Evolutionary conservation across 2,329 filamentous ascomycete genomes (phyloP).

Genomic region (Fusarium virguliforme): DNA sequence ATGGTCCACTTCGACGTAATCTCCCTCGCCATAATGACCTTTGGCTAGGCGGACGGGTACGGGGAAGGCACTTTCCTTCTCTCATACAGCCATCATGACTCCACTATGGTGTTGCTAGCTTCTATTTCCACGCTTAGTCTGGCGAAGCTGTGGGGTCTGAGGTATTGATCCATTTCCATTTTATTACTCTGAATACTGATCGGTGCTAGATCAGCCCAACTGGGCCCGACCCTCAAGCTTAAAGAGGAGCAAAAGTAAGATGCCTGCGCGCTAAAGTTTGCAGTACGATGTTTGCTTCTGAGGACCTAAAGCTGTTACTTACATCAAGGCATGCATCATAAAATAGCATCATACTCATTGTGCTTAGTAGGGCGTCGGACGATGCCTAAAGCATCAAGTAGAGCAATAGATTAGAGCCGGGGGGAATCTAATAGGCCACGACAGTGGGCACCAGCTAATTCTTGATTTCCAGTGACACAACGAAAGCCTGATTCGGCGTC

Average conservation of each 20-base stretch:
- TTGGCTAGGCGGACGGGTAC: not conserved
- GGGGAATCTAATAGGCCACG: not conserved
- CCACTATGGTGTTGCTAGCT: not conserved
- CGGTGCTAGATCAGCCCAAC: not conserved
- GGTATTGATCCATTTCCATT: not conserved
- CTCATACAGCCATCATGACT: not conserved
- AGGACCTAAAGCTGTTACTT: not conserved
- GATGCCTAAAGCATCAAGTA: not conserved
- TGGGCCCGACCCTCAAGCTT: not conserved
- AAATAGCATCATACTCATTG: not conserved
- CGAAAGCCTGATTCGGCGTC: not conserved
- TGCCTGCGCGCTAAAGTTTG: not conserved
- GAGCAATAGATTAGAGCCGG: not conserved
- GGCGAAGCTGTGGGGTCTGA: not conserved
- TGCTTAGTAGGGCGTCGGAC: not conserved
- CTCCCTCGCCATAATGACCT: not conserved
- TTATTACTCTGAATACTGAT: not conserved
- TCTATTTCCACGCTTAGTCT: not conserved
- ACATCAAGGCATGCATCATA: not conserved
- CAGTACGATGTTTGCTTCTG: not conserved
- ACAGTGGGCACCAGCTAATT: not conserved
- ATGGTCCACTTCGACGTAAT: not conserved
- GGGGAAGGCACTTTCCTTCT: not conserved
- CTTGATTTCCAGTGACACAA: not conserved
- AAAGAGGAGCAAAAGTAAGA: not conserved